Conservation (phyloP, 2,329 filamentous ascomycete species). For the Penicillium sclerotiorum region DNA sequence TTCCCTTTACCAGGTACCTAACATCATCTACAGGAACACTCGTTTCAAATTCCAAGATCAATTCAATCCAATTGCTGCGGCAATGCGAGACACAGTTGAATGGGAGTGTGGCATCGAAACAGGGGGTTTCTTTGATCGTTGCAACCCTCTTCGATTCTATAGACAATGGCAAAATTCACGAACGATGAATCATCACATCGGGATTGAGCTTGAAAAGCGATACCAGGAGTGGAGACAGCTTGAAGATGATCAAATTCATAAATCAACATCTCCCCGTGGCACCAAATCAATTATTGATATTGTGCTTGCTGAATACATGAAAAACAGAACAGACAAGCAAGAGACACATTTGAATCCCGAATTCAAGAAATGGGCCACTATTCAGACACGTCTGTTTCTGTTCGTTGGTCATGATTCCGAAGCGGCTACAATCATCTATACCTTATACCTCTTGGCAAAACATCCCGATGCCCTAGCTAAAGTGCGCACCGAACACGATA, state of each 20-base stretch:
- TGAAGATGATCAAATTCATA: not conserved
- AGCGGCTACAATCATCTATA: not conserved
- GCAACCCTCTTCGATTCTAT: not conserved
- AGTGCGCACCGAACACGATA: not conserved
- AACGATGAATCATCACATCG: not conserved
- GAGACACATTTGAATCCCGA: not conserved
- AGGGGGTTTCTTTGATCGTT: not conserved
- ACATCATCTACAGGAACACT: not conserved
- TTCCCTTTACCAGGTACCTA: too few species aligned
- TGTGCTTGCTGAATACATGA: not conserved
- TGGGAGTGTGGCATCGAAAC: not conserved
- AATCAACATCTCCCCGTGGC: constrained; percentile 5
- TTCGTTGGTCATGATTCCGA: not conserved
- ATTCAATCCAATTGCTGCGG: not conserved
- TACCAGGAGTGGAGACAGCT: not conserved
- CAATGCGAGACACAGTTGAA: not conserved
- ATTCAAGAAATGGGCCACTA: constrained; percentile 3
- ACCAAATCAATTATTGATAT: constrained; percentile 1
- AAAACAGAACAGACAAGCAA: not conserved
- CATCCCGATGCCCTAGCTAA: not conserved
- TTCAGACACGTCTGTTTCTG: not conserved
- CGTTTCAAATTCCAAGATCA: not conserved
- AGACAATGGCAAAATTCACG: not conserved
- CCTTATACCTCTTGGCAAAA: not conserved
- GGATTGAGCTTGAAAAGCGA: not conserved